Evolutionary conservation across 345 rosid species (phyloP).

Genomic region (Trapa bicornis): DNA sequence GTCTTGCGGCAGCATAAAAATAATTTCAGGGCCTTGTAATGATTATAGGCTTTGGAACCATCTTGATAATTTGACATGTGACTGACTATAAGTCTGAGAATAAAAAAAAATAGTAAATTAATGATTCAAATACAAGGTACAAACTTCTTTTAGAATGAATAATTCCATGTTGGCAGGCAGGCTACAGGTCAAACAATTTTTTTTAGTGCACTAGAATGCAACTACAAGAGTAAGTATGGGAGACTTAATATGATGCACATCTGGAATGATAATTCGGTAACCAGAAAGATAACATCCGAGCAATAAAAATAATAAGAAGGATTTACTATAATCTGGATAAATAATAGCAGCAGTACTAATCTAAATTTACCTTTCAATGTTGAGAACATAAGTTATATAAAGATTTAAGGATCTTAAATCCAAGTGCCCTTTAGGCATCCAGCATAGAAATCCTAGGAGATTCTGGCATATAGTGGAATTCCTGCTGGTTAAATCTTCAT

Average conservation of each 20-base stretch:
- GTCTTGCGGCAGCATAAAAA: conserved; percentile 61
- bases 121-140: neutral
- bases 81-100: conserved; percentile 34
- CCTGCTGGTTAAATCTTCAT: conserved; percentile 14
- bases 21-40: conserved; percentile 39
- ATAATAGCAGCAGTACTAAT: neutral
- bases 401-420: conserved; percentile 41
- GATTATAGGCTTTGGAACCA: conserved; percentile 18
- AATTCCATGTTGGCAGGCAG: neutral
- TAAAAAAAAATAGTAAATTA: neutral
- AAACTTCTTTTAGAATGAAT: neutral
- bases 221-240: neutral
- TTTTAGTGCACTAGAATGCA: neutral
- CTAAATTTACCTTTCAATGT: conserved; percentile 60
- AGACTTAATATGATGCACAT: neutral
- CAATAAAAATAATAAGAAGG: neutral
- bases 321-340: neutral
- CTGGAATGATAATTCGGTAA: neutral
- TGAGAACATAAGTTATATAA: conserved; percentile 39
- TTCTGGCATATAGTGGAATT: conserved; percentile 42
- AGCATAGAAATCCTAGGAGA: conserved; percentile 48
- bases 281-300: neutral
- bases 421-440: conserved; percentile 70
- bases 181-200: neutral
- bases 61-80: conserved; percentile 22